phyloP scores from a whole-genome alignment of 2,329 filamentous ascomycete species.

The Aspergillus floridensis region DNA sequence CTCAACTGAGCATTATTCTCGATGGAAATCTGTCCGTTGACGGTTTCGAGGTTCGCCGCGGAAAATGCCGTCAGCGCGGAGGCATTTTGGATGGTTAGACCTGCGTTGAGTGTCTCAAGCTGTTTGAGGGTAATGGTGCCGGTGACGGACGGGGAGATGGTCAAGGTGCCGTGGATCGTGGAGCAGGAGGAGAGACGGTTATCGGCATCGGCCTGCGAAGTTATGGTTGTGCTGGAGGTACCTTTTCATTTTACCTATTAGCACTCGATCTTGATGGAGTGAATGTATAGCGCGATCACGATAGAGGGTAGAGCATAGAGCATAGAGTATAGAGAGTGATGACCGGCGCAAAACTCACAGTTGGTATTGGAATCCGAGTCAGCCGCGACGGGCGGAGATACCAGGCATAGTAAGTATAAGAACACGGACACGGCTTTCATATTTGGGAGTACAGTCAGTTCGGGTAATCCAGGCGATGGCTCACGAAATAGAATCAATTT shows the following conservation, averaged over 20 bases:
- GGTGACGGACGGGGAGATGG: neutral
- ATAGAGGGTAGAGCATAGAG: neutral
- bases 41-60: neutral
- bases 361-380: neutral
- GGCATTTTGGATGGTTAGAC: neutral
- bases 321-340: neutral
- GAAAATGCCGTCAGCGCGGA: neutral
- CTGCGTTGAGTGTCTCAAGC: neutral
- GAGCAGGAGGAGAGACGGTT: neutral
- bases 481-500: neutral
- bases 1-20: neutral
- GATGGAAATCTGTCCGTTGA: neutral
- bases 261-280: neutral
- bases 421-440: neutral
- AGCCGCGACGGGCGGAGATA: neutral
- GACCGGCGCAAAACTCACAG: neutral
- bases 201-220: neutral
- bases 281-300: neutral
- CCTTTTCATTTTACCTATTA: neutral
- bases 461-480: neutral
- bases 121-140: neutral
- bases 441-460: neutral
- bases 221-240: neutral
- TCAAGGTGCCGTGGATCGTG: constrained; percentile 1
- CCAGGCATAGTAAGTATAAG: neutral